Percentiles rank a stretch among this genome's conserved stretches.
phyloP scores from a whole-genome alignment of 352 stramenopile genomes.

The Thraustochytrium sp. region DNA sequence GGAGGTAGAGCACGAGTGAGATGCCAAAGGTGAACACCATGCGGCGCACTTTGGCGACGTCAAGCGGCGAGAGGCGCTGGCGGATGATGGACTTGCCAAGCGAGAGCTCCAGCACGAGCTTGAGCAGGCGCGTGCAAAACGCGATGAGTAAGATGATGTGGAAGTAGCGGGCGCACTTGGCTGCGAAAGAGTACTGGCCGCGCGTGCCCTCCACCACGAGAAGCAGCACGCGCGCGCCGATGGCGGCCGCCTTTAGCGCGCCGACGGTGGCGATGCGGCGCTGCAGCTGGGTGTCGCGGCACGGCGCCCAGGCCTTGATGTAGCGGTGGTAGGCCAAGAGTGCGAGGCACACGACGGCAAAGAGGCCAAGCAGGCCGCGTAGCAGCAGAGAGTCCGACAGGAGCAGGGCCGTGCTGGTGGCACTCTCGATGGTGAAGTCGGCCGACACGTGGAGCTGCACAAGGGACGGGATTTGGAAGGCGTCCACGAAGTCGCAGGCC shows the following conservation, averaged over 20 bases:
- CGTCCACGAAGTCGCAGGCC: neutral
- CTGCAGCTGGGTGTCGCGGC: neutral
- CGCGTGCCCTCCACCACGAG: too few relatives aligned
- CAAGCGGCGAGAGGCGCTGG: neutral
- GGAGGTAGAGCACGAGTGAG: neutral
- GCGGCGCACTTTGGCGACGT: neutral
- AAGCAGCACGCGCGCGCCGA: too few relatives aligned
- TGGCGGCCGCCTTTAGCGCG: neutral
- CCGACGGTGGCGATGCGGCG: neutral
- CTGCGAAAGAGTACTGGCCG: too few relatives aligned
- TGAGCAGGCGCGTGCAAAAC: neutral
- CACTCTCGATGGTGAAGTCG: neutral
- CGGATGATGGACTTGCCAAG: neutral
- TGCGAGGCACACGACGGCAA: too few relatives aligned
- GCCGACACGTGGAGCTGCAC: neutral
- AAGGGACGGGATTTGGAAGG: neutral
- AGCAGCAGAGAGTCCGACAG: too few relatives aligned
- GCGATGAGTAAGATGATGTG: neutral
- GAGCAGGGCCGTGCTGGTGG: too few relatives aligned
- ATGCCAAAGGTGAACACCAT: neutral
- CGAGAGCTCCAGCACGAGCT: neutral
- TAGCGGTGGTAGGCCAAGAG: neutral
- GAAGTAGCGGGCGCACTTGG: too few relatives aligned
- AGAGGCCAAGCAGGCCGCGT: neutral
- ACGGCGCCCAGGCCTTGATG: neutral